Base-by-base conservation (phyloP, 371 early-diverging fungal genomes). In the Fennellomyces sp. region DNA sequence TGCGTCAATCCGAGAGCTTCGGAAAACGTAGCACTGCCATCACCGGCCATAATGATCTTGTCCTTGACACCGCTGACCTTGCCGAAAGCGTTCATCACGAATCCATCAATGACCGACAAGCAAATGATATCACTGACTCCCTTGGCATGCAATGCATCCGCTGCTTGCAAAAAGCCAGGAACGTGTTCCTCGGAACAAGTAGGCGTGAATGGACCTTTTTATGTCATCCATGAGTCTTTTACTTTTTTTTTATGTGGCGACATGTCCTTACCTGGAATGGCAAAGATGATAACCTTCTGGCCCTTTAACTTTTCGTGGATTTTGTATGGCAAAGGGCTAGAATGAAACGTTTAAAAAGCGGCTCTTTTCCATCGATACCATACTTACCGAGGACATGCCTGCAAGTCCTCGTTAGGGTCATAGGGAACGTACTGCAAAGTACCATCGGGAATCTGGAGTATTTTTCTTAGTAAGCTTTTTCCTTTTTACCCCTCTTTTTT, bases 61-160 rank as follows among this genome's bases (percentile, higher is more conserved):
- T 80, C 80, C 33, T 84, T 81, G 61, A 75, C 82, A 8, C 75
- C 75, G 28, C 72, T 68, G 52, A 75, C 73, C 69, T 87, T 84
- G 42, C 89, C 93, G 82, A 91, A 93, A 11, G 91, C 92, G 69
- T 88, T 78, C 88, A 89, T 84, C 38, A 92, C 90, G 63, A 87
- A 88, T 26, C 73, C 83, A 70, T 89, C 90, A 52, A 76, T 75
- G 12, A 76, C 70, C 21, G 86, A 72, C 48, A 87, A 58, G 66
- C 86, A 87, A 15, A 86, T 78, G 30, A 92, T 78, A 19, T 76
- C 73, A 54, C 87, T 88, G 30, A 88, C 83, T 45, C 91, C 91
- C 73, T 88, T 88, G 55, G 70, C 61, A 61, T 85, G 84, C 29
- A 92, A 66, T 15, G 84, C 84, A 52, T 73, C 77, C 47, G 73